Evolutionary conservation across 768 basidiomycete genomes (phyloP).

Genomic region (Lentinula edodes): DNA sequence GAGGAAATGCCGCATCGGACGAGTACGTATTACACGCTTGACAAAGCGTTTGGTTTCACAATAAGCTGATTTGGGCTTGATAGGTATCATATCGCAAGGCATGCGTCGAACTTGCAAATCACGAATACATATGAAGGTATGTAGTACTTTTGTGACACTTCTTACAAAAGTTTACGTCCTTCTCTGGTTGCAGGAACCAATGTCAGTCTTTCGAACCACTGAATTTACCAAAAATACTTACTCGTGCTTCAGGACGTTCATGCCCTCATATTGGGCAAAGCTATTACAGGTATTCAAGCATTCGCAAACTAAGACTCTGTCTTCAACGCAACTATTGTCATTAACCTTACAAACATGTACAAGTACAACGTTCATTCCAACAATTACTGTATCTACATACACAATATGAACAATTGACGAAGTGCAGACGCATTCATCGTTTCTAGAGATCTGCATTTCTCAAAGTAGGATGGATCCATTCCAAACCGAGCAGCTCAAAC

Average conservation of each 20-base stretch:
- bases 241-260: conserved; percentile 66
- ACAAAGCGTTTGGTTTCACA: neutral
- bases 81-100: conserved; percentile 91
- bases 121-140: conserved; percentile 91
- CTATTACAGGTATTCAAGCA: conserved; percentile 84
- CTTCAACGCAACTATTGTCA: too few species aligned
- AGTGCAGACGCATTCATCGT: conserved; percentile 8
- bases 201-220: conserved; percentile 28
- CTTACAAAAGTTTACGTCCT: neutral
- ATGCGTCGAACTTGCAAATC: conserved; percentile 93
- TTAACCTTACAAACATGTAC: neutral
- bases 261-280: conserved; percentile 89
- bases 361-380: neutral
- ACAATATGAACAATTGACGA: too few species aligned
- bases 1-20: conserved; percentile 90
- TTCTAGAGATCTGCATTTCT: conserved; percentile 55
- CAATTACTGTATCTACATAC: neutral
- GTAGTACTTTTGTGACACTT: neutral
- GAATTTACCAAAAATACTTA: conserved; percentile 4
- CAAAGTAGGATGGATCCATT: conserved; percentile 65
- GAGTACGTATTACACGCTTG: conserved; percentile 51
- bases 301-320: conserved; percentile 51
- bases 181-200: conserved; percentile 43
- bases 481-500: conserved; percentile 63
- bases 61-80: neutral